These are phyloP conservation scores for Phytophthora pluvialis DNA, from an alignment of 352 stramenopile genomes.

Conservation along the genomic window DNA sequence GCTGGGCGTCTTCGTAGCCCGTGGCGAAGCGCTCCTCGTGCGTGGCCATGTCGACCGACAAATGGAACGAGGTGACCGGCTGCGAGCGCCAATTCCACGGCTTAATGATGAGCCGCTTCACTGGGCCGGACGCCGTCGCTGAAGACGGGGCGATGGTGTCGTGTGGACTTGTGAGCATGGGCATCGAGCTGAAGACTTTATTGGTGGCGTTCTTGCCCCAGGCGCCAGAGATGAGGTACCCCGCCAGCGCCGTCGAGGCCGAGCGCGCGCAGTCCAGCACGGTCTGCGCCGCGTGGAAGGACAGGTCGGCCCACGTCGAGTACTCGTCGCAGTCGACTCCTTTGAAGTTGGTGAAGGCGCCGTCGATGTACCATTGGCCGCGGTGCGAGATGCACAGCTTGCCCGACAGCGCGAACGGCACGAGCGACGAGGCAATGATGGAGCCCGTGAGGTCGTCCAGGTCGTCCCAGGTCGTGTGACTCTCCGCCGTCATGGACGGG, in stretches of 20 bases:
- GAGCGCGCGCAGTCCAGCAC: constrained; percentile 49
- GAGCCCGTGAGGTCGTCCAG: constrained; percentile 68
- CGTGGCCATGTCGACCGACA: constrained; percentile 56
- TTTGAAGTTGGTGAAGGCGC: constrained; percentile 77
- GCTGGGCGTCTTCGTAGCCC: constrained; percentile 65
- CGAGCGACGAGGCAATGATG: constrained; percentile 70
- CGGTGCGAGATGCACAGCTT: constrained; percentile 66
- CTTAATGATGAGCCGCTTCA: constrained; percentile 57
- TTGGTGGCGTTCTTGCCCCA: constrained; percentile 54
- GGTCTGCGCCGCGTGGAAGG: constrained; percentile 58
- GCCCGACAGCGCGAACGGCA: constrained; percentile 72
- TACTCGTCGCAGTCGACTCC: constrained; percentile 66
- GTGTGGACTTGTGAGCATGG: constrained; percentile 52
- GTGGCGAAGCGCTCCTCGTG: constrained; percentile 66
- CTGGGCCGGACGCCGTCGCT: constrained; percentile 3
- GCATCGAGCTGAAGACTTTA: constrained; percentile 51
- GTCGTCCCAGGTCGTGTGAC: constrained; percentile 58
- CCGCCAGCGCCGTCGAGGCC: constrained; percentile 42
- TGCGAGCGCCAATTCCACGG: constrained; percentile 72
- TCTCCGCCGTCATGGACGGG: constrained; percentile 60
- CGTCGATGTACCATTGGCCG: constrained; percentile 76
- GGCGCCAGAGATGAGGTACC: constrained; percentile 47
- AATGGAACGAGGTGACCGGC: constrained; percentile 56
- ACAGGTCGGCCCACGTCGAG: constrained; percentile 61
- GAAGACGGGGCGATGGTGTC: constrained; percentile 48